A percentile compares a stretch with the other conserved stretches of the same genome.
These are phyloP conservation scores for Mycogone perniciosa DNA, from an alignment of 2,329 filamentous ascomycete genomes.

Conservation along the genomic window DNA sequence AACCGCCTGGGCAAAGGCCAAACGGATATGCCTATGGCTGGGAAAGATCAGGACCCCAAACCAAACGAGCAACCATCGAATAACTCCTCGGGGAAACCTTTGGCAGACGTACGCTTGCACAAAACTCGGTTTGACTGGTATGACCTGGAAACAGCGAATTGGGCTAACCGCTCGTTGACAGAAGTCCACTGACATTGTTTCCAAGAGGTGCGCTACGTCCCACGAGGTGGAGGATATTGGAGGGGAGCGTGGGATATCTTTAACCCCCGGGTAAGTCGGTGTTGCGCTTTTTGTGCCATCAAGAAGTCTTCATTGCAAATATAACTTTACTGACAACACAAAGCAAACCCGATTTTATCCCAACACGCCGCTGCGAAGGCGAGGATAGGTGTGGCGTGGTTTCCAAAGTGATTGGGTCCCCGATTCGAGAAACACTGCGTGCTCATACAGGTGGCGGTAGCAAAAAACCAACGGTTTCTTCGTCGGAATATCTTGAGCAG, in stretches of 20 bases:
- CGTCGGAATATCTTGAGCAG: conserved; percentile 13
- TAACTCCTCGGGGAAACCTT: background rate
- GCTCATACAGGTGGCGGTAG: background rate
- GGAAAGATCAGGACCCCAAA: conserved; percentile 18
- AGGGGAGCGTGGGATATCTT: background rate
- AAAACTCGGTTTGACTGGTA: background rate
- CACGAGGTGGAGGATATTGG: background rate
- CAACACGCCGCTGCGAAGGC: too few relatives aligned
- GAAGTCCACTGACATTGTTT: background rate
- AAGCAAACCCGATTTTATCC: background rate
- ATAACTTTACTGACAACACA: background rate
- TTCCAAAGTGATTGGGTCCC: background rate
- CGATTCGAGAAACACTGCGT: background rate
- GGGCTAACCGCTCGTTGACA: background rate
- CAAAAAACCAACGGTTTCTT: conserved; percentile 13
- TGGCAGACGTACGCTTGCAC: background rate
- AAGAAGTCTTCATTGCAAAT: background rate
- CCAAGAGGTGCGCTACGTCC: background rate
- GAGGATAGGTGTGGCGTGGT: too few relatives aligned
- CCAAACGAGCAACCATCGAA: conserved; percentile 17
- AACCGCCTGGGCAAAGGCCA: conserved; percentile 19
- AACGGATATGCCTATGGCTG: conserved; percentile 22
- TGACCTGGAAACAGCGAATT: too few relatives aligned
- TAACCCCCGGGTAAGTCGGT: background rate
- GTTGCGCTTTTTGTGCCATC: background rate